phyloP scores from a whole-genome alignment of 169 alveolate genomes.

The Eimeria brunetti region DNA sequence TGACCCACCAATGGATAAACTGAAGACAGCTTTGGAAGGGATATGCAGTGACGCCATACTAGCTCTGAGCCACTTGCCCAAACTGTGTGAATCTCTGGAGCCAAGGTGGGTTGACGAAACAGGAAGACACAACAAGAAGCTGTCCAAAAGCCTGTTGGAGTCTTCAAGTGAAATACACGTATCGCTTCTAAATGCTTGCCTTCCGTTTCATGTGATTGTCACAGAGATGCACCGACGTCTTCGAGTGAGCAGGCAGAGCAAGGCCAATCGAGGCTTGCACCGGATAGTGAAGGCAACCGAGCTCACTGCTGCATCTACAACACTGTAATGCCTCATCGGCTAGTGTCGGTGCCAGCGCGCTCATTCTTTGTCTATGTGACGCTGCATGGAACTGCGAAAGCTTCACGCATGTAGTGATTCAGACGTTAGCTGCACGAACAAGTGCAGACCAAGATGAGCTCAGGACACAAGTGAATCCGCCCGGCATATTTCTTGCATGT shows the following conservation, averaged over 20 bases:
- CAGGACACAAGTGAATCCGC: background rate
- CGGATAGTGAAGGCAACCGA: background rate
- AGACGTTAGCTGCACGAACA: background rate
- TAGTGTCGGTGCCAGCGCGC: background rate
- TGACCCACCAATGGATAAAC: conserved; percentile 83
- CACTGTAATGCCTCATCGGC: background rate
- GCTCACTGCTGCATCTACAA: background rate
- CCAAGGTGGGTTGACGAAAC: background rate
- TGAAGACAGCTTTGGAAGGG: conserved; percentile 79
- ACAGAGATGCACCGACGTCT: conserved; percentile 26
- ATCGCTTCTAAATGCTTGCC: background rate
- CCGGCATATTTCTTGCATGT: background rate
- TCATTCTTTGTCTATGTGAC: background rate
- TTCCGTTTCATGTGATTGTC: background rate
- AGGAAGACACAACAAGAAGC: background rate
- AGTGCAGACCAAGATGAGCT: background rate
- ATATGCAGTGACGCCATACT: conserved; percentile 83
- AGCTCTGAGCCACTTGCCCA: conserved; percentile 82
- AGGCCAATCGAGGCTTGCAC: background rate
- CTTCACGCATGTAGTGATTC: background rate
- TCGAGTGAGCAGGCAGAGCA: conserved; percentile 19
- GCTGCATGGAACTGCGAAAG: background rate
- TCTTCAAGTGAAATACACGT: background rate
- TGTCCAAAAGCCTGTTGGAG: conserved; percentile 12
- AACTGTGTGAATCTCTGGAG: conserved; percentile 81